These are phyloP conservation scores for Lachancea fermentati DNA, from an alignment of 805 yeast species.

Conservation along the genomic window DNA sequence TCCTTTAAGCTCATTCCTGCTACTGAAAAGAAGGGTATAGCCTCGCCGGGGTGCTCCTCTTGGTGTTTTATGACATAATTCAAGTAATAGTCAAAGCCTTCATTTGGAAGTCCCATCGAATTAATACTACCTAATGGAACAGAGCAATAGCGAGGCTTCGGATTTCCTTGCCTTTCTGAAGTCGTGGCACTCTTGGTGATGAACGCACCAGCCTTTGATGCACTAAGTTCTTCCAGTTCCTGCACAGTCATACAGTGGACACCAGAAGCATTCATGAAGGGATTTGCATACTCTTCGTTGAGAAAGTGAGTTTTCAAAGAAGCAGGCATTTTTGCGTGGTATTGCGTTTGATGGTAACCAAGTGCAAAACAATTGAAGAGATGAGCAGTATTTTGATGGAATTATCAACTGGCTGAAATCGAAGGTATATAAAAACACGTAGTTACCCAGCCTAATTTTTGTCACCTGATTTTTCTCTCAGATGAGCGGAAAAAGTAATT, in stretches of 20 bases:
- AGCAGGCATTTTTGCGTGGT: too few relatives aligned
- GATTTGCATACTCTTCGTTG: constrained; percentile 20
- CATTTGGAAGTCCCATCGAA: constrained; percentile 31
- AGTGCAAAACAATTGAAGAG: too few relatives aligned
- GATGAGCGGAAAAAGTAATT: too few relatives aligned
- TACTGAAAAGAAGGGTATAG: constrained; percentile 25
- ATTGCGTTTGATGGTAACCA: too few relatives aligned
- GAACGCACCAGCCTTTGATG: constrained; percentile 25
- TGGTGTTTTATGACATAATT: constrained; percentile 23
- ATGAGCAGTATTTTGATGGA: too few relatives aligned
- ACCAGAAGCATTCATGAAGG: constrained; percentile 32
- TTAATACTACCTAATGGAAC: constrained; percentile 31
- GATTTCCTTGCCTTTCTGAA: constrained; percentile 26
- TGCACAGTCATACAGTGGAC: constrained; percentile 29
- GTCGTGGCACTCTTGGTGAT: constrained; percentile 30
- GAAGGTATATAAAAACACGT: too few relatives aligned
- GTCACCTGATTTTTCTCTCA: too few relatives aligned
- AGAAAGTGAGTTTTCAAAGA: constrained; percentile 19
- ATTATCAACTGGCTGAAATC: too few relatives aligned
- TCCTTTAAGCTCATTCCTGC: constrained; percentile 31
- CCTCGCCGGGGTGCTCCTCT: constrained; percentile 12
- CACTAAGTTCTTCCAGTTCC: constrained; percentile 20
- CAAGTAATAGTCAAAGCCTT: constrained; percentile 28
- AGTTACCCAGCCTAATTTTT: too few relatives aligned
- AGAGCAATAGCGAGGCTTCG: constrained; percentile 29